These are phyloP conservation scores for Dicorynia guianensis DNA, from an alignment of 306 rosid genomes.

Conservation along the genomic window DNA sequence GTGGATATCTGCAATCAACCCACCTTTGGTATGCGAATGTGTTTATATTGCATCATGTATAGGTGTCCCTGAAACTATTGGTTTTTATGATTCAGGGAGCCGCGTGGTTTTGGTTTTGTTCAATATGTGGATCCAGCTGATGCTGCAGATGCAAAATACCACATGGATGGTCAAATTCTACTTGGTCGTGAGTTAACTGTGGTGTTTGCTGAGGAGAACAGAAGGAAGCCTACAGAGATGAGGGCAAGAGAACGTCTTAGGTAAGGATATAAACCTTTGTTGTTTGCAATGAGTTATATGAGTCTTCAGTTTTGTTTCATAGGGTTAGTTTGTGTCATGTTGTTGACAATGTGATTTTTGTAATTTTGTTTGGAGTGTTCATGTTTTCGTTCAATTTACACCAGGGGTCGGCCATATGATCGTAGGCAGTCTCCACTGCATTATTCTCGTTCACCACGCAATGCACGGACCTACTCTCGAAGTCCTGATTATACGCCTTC, in stretches of 20 bases:
- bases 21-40: conserved; percentile 29
- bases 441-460: conserved; percentile 55
- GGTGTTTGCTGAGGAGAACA: conserved; percentile 83
- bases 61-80: not conserved
- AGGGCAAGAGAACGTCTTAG: conserved; percentile 67
- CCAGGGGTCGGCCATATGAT: conserved; percentile 52
- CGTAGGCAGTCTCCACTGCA: conserved; percentile 48
- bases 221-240: conserved; percentile 86
- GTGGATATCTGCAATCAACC: conserved; percentile 37
- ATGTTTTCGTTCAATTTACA: not conserved
- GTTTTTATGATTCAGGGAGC: conserved; percentile 61
- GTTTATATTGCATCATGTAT: not conserved
- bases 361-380: not conserved
- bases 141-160: conserved; percentile 84
- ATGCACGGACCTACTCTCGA: conserved; percentile 56
- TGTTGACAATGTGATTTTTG: not conserved
- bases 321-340: not conserved
- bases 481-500: conserved; percentile 65
- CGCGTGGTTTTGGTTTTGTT: conserved; percentile 85
- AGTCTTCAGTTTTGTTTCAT: not conserved
- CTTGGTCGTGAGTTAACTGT: conserved; percentile 81
- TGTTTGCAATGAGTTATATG: not conserved
- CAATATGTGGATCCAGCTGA: conserved; percentile 75
- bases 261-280: conserved; percentile 45
- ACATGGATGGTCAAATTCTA: conserved; percentile 80